Base-by-base conservation (phyloP, 2,329 filamentous ascomycete genomes). In the Colletotrichum horii region DNA sequence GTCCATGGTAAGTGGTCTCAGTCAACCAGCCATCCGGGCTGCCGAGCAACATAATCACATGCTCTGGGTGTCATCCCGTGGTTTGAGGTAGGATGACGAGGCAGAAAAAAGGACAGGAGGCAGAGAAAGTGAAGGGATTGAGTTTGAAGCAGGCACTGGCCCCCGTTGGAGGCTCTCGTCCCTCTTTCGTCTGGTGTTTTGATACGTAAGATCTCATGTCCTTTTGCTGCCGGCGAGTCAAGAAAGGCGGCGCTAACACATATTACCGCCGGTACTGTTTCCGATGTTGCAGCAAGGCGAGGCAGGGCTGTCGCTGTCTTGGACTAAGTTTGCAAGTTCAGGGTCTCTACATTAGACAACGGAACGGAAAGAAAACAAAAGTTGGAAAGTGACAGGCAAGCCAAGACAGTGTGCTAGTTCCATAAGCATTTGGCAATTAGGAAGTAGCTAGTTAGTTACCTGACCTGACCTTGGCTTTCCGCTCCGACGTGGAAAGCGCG, bases 131-230 rank as follows among this genome's bases (percentile, higher is more conserved):
- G 58, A 36, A 26, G 66, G 64, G 64, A 73, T 73, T 75, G 70
- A 65, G 64, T 73, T 75, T 65, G 43, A 24, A 52, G 36, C 24
- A 58, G 43, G 58, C 71, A 69, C 55, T 30, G 52, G 56, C 65
- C 58, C 58, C 30, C 30, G 62, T 61, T 62, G 68, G 38, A 68
- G 8, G 43, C 43, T 62, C 61, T 72, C 56, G 62, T 67, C 32
- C 28, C 24, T 34, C 38, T 58, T 62, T 75, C 73, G 69, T 75
- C 69, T 72, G 62, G 55, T 72, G 61, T 75, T 75, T 75, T 72
- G 73, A 75, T 72, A 72, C 73, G 38, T 67, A 67, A 58, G 32
- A 43, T 64, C 26, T 43, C 62, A 62, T 56, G 69, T 67, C 43
- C 43, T 67, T 72, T 67, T 66, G 73, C 19, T 36, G 32, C 24